These are phyloP conservation scores for Dichomitus squalens DNA, from an alignment of 1,284 basidiomycete species.

Conservation along the genomic window DNA sequence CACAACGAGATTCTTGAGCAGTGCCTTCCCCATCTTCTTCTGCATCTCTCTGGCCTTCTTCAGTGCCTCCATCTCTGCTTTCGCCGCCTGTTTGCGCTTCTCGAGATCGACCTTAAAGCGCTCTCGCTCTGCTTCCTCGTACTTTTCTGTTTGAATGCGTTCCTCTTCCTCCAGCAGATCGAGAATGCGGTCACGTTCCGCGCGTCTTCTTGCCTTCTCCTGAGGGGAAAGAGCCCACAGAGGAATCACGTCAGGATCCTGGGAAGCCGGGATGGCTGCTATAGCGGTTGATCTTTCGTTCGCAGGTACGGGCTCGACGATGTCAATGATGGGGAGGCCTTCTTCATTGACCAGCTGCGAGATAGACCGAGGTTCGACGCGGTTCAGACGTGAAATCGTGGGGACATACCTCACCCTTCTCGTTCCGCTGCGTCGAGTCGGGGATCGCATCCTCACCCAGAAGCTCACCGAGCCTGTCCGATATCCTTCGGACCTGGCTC, in stretches of 20 bases:
- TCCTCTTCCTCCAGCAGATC: conserved; percentile 76
- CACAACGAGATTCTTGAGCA: conserved; percentile 51
- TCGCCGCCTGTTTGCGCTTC: conserved; percentile 52
- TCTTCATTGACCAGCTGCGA: conserved; percentile 70
- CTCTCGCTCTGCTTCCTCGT: conserved; percentile 43
- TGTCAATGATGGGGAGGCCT: conserved; percentile 76
- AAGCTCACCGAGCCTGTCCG: conserved; percentile 61
- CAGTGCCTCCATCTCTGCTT: conserved; percentile 52
- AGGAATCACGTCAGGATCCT: conserved; percentile 50
- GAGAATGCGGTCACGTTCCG: conserved; percentile 63
- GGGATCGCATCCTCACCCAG: conserved; percentile 48
- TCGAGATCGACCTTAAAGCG: conserved; percentile 47
- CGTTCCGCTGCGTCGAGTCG: conserved; percentile 44
- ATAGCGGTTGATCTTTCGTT: conserved; percentile 7
- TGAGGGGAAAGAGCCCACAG: conserved; percentile 48
- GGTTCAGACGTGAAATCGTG: conserved; percentile 2
- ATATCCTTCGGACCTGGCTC: conserved; percentile 54
- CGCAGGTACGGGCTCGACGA: conserved; percentile 58
- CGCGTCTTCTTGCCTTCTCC: conserved; percentile 50
- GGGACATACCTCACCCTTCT: conserved; percentile 63
- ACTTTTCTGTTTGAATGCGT: conserved; percentile 42
- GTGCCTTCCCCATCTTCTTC: conserved; percentile 75
- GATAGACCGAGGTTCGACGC: conserved; percentile 15
- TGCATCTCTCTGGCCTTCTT: conserved; percentile 63
- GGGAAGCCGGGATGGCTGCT: conserved; percentile 19